phyloP scores from a whole-genome alignment of 345 rosid species.

The Syzygium aqueum region DNA sequence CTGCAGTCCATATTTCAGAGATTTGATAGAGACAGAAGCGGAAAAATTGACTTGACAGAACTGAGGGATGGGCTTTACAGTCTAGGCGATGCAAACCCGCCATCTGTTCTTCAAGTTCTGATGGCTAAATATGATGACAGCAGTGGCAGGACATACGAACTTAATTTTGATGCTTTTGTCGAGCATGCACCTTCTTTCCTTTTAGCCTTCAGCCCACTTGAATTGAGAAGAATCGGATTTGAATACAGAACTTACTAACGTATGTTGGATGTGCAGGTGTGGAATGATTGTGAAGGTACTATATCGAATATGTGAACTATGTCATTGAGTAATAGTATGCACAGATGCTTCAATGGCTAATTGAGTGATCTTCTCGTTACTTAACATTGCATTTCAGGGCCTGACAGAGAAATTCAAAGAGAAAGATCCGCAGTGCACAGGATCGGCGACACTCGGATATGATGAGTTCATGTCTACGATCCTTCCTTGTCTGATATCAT shows the following conservation, averaged over 20 bases:
- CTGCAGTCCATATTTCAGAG: constrained; percentile 52
- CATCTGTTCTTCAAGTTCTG: constrained; percentile 51
- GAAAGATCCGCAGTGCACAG: constrained; percentile 35
- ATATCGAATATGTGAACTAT: neutral
- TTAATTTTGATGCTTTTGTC: constrained; percentile 51
- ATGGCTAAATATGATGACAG: constrained; percentile 40
- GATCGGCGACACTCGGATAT: constrained; percentile 41
- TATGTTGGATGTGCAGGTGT: constrained; percentile 36
- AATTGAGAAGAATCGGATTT: neutral
- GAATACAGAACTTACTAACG: neutral
- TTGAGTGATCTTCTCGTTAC: neutral
- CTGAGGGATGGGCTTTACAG: constrained; percentile 55
- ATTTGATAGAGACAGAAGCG: constrained; percentile 59
- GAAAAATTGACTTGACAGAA: constrained; percentile 47
- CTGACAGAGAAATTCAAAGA: constrained; percentile 65
- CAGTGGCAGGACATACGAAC: constrained; percentile 34
- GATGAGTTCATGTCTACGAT: constrained; percentile 54
- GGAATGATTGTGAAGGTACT: constrained; percentile 63
- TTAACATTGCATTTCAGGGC: constrained; percentile 28
- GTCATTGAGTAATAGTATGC: neutral
- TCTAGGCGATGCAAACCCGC: constrained; percentile 47
- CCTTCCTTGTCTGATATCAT: constrained; percentile 50
- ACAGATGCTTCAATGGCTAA: neutral
- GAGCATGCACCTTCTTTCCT: constrained; percentile 32
- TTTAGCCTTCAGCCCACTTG: neutral